Evolutionary conservation across 345 rosid species (phyloP).

Genomic region (Kernera saxatilis): DNA sequence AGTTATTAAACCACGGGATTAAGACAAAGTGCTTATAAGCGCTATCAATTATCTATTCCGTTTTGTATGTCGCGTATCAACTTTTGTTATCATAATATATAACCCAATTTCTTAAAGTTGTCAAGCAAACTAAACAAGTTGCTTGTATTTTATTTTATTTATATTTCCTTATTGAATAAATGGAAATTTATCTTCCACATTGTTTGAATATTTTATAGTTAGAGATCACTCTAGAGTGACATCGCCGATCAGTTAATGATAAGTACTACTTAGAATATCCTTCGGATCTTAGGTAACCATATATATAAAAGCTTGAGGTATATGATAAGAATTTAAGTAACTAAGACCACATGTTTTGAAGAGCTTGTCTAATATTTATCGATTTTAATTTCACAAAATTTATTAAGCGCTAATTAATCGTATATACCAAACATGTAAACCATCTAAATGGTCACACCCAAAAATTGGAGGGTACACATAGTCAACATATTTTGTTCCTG

Average conservation of each 20-base stretch:
- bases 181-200: neutral
- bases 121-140: slow-evolving; percentile 24
- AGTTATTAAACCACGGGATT: slow-evolving; percentile 13
- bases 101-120: neutral
- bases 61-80: slow-evolving; percentile 19
- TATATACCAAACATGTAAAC: neutral
- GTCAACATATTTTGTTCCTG: neutral
- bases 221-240: slow-evolving; percentile 11
- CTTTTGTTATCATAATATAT: neutral
- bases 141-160: neutral
- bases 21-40: slow-evolving; percentile 23
- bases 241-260: neutral
- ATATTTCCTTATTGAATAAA: neutral
- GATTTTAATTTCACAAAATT: neutral
- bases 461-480: neutral
- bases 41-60: slow-evolving; percentile 11
- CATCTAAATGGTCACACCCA: neutral
- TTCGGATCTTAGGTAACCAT: neutral
- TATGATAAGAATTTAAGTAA: neutral
- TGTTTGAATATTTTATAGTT: slow-evolving; percentile 11
- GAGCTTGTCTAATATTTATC: neutral
- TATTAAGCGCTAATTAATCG: neutral
- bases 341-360: neutral
- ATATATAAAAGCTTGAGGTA: neutral
- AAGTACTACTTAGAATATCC: slow-evolving; percentile 2